Base-by-base conservation (phyloP, 228 moss, liverwort and hornwort genomes). In the Sphagnum fallax region DNA sequence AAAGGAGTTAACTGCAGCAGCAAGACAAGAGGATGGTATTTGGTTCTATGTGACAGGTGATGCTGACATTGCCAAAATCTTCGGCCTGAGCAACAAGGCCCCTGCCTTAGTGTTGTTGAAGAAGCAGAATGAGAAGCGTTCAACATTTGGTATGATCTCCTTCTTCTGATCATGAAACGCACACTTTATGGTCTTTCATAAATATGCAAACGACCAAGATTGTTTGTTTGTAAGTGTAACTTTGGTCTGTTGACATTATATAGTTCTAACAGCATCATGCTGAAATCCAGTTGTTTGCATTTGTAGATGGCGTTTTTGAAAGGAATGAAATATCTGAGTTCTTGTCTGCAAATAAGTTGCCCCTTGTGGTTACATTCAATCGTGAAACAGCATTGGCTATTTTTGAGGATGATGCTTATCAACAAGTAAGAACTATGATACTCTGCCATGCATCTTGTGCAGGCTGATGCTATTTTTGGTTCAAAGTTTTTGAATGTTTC, bases 321-420 rank as follows among this genome's bases (percentile, higher is more conserved):
- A 84, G 87, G 73, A 84, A 84, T 51, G 72, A 70, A 58, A 72
- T 96, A 57, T 65, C 70, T 55, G 75, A 76, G 0, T 88, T 89
- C 67, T 79, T 92, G 61, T 66, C 68, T 10, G 65, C 65, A 53
- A 80, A 90, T 75, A 91, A 88, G 80, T 78, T 80, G 60, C 92
- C 95, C 5, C 71, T 96, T 74, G 89, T 96, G 67, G 78, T 89
- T 47, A 83, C 77, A 63, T 92, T 89, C 73, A 84, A 68, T 67
- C 71, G 77, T 62, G 76, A 84, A 59, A 74, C 75, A 67, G 52
- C 84, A 10, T 32, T 80, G 64, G 74, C 80, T 32, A 82, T 96
- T 62, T 92, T 91, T 73, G 76, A 88, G 48, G 87, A 85, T 76
- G 71, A 78, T 70, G 91, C 89, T 73, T 90, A 81, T 72, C 92